These are phyloP conservation scores for Pascua guehoae DNA, from an alignment of 1,284 basidiomycete species.

Conservation along the genomic window DNA sequence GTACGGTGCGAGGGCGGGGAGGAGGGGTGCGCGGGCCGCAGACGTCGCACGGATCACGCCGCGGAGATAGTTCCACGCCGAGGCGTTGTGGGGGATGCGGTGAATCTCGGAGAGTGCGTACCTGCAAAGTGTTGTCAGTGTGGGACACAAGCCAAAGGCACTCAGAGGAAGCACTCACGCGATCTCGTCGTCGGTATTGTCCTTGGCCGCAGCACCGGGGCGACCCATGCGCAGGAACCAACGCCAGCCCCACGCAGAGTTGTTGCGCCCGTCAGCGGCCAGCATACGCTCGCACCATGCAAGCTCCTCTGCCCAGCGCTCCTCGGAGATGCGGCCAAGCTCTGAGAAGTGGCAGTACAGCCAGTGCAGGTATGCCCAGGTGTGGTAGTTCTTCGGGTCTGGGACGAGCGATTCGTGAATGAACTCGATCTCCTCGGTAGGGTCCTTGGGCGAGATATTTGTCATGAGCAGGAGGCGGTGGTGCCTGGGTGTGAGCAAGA, in stretches of 20 bases:
- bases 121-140: slow-evolving; percentile 37
- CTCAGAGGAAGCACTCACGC: slow-evolving; percentile 60
- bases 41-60: slow-evolving; percentile 49
- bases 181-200: slow-evolving; percentile 21
- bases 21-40: slow-evolving; percentile 57
- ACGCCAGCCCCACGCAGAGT: slow-evolving; percentile 94
- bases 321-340: slow-evolving; percentile 50
- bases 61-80: slow-evolving; percentile 91
- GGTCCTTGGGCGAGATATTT: slow-evolving; percentile 57
- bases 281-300: slow-evolving; percentile 74
- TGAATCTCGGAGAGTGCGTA: slow-evolving; percentile 70
- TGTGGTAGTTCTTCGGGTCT: slow-evolving; percentile 93
- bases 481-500: slow-evolving; percentile 54
- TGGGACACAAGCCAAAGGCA: slow-evolving; percentile 50
- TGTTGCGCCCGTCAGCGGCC: slow-evolving; percentile 79
- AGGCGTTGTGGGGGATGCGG: slow-evolving; percentile 83
- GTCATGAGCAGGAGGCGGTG: slow-evolving; percentile 74
- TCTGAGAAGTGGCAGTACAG: slow-evolving; percentile 68
- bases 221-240: slow-evolving; percentile 85
- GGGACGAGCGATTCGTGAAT: slow-evolving; percentile 64
- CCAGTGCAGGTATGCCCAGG: slow-evolving; percentile 93
- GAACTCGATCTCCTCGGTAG: slow-evolving; percentile 66
- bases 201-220: slow-evolving; percentile 53
- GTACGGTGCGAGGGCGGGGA: slow-evolving; percentile 65
- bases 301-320: slow-evolving; percentile 73